Percentiles rank a stretch among this genome's conserved stretches.
phyloP scores from a whole-genome alignment of 768 basidiomycete species.

The Mycena amicta region DNA sequence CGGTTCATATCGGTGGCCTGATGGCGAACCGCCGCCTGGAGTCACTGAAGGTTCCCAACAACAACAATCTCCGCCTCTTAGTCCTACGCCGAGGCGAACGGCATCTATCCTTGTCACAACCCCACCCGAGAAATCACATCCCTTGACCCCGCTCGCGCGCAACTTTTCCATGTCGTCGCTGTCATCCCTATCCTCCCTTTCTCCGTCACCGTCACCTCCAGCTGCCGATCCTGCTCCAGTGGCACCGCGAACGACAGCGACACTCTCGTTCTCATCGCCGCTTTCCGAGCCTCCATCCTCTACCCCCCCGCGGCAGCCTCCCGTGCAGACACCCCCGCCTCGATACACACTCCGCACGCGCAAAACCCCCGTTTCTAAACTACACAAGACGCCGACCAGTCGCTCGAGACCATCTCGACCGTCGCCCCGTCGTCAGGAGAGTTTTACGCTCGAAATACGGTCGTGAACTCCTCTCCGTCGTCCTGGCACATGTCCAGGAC shows the following conservation, averaged over 20 bases:
- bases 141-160: not conserved
- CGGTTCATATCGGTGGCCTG: not conserved
- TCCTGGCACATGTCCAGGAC: not conserved
- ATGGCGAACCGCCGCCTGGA: not conserved
- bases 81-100: not conserved
- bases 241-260: not conserved
- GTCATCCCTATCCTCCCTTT: not conserved
- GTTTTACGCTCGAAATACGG: conserved; percentile 1
- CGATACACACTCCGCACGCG: not conserved
- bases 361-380: not conserved
- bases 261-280: not conserved
- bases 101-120: not conserved
- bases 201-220: not conserved
- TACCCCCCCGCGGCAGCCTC: not conserved
- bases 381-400: not conserved
- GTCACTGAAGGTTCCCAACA: not conserved
- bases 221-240: not conserved
- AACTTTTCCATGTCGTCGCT: not conserved
- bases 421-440: not conserved
- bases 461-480: conserved; percentile 7
- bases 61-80: not conserved
- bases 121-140: not conserved
- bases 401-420: not conserved
- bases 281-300: not conserved
- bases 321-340: not conserved